A percentile compares a stretch with the other conserved stretches of the same genome.
Conservation (phyloP, 768 basidiomycete species). For the Hirschioporus abietinus region DNA sequence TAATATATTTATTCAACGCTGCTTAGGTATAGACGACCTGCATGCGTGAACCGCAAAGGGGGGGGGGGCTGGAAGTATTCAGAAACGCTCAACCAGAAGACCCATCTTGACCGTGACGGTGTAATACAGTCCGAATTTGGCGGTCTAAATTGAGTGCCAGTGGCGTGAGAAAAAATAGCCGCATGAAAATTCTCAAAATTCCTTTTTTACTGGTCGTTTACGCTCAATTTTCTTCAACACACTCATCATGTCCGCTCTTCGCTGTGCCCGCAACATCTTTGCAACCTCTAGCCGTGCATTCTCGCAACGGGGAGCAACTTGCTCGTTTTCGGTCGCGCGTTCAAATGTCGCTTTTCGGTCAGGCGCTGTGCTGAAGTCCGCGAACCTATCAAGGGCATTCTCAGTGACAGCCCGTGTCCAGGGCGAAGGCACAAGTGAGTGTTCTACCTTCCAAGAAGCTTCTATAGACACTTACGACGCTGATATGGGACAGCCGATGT, state of each 20-base stretch:
- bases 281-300: constrained; percentile 37
- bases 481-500: constrained; percentile 52
- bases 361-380: constrained; percentile 14
- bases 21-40: background rate
- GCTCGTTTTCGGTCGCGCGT: constrained; percentile 12
- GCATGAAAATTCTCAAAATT: background rate
- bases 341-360: background rate
- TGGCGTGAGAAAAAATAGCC: background rate
- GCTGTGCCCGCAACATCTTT: constrained; percentile 53
- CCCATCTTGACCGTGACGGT: background rate
- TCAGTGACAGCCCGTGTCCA: constrained; percentile 32
- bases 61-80: background rate
- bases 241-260: constrained; percentile 54
- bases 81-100: background rate
- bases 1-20: background rate
- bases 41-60: background rate
- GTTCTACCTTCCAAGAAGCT: background rate
- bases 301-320: constrained; percentile 22
- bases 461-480: background rate
- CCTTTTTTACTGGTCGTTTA: background rate
- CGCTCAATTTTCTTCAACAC: constrained; percentile 8
- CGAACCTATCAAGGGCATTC: constrained; percentile 35
- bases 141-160: background rate
- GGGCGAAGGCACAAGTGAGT: constrained; percentile 39
- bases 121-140: background rate